A percentile compares a stretch with the other conserved stretches of the same genome.
These are phyloP conservation scores for Aspergillus fumigatiaffinis DNA, from an alignment of 2,329 filamentous ascomycete species.

Conservation along the genomic window DNA sequence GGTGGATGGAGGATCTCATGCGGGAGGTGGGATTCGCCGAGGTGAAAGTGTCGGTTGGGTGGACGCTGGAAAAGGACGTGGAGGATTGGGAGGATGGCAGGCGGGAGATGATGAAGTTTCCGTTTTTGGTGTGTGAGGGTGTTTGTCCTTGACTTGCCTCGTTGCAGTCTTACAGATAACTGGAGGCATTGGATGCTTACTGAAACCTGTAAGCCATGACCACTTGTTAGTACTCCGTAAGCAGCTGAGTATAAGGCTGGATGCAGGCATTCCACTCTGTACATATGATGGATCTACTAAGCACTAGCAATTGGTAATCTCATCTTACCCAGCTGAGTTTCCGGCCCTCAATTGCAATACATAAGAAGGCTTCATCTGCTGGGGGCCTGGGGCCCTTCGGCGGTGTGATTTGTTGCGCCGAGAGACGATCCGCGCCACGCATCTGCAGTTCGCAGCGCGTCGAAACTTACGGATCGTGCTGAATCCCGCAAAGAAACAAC, in stretches of 20 bases:
- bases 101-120: slow-evolving; percentile 38
- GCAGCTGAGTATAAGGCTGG: background rate
- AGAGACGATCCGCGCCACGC: background rate
- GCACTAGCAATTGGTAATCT: background rate
- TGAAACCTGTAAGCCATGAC: no score
- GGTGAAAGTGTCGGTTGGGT: slow-evolving; percentile 47
- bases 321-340: background rate
- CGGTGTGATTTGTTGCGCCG: background rate
- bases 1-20: slow-evolving; percentile 43
- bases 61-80: slow-evolving; percentile 49
- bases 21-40: slow-evolving; percentile 48
- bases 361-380: no score
- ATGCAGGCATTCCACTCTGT: background rate
- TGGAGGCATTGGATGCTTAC: no score
- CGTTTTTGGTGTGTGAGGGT: slow-evolving; percentile 42
- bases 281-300: background rate
- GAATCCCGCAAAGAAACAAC: no score
- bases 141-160: slow-evolving; percentile 4
- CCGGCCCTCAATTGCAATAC: no score
- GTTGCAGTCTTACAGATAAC: no score
- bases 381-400: no score
- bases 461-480: background rate
- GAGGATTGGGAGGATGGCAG: slow-evolving; percentile 44
- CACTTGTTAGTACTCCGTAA: background rate
- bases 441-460: background rate